Percentiles rank a stretch among this genome's conserved stretches.
phyloP scores from a whole-genome alignment of 2,329 filamentous ascomycete genomes.

The Beauveria asiatica region DNA sequence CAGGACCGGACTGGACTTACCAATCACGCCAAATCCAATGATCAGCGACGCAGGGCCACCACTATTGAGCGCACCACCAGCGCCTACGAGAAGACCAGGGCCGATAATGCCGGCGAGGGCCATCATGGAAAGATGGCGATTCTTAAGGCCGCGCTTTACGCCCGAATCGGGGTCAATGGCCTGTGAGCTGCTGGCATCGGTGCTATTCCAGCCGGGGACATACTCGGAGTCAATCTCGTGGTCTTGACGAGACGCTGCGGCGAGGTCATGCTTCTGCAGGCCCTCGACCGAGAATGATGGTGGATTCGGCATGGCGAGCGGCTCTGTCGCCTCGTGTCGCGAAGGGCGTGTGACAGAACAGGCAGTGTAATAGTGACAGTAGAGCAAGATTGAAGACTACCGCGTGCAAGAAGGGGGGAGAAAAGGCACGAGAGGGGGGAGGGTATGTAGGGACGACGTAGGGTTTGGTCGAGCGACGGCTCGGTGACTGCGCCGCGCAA shows the following conservation, averaged over 20 bases:
- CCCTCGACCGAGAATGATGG: neutral
- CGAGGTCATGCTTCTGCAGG: neutral
- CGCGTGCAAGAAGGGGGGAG: neutral
- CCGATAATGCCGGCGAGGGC: conserved; percentile 56
- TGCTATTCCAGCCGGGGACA: conserved; percentile 9
- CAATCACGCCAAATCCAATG: conserved; percentile 66
- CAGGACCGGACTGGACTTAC: conserved; percentile 17
- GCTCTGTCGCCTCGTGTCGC: neutral
- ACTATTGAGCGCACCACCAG: conserved; percentile 57
- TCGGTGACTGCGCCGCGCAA: neutral
- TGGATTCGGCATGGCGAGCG: neutral
- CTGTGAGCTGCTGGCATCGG: neutral
- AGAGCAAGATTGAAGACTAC: neutral
- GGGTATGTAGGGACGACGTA: neutral
- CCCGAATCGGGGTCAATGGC: conserved; percentile 48
- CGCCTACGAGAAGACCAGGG: conserved; percentile 63
- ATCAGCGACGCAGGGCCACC: conserved; percentile 64
- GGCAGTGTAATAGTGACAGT: neutral
- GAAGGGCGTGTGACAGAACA: neutral
- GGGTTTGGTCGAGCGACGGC: neutral
- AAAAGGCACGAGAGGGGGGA: neutral
- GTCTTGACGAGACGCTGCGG: neutral
- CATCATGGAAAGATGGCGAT: conserved; percentile 59
- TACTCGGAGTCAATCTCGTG: conserved; percentile 1
- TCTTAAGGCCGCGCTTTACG: conserved; percentile 62